A percentile compares a stretch with the other conserved stretches of the same genome.
Conservation (phyloP, 768 basidiomycete species). For the Amyloporia xantha region DNA sequence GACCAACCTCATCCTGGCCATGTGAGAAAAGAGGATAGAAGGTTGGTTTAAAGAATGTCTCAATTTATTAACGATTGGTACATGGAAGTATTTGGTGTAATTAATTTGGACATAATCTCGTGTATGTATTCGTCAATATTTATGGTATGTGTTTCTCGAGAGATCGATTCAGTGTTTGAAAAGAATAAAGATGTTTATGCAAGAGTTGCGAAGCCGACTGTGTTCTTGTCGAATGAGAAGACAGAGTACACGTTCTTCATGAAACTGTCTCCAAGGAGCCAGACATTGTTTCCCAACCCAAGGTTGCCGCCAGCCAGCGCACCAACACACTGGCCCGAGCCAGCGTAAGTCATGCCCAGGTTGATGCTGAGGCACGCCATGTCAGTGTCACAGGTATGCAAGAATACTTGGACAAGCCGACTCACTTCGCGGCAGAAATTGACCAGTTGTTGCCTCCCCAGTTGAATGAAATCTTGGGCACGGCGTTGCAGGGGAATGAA, state of each 20-base stretch:
- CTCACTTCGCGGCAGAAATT: slow-evolving; percentile 12
- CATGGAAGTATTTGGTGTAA: too few species aligned
- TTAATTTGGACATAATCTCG: too few species aligned
- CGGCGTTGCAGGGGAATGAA: slow-evolving; percentile 15
- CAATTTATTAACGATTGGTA: too few species aligned
- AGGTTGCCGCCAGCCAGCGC: slow-evolving; percentile 18
- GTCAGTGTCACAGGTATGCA: neutral
- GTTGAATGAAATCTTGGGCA: slow-evolving; percentile 13
- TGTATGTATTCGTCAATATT: too few species aligned
- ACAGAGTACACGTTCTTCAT: slow-evolving; percentile 23
- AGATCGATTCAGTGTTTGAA: too few species aligned
- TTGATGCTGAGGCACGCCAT: slow-evolving; percentile 20
- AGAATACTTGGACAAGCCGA: neutral
- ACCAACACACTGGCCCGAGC: slow-evolving; percentile 18
- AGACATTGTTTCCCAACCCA: slow-evolving; percentile 16
- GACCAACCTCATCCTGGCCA: too few species aligned
- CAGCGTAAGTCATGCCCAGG: slow-evolving; percentile 22
- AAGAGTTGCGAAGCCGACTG: slow-evolving; percentile 20
- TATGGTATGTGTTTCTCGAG: too few species aligned
- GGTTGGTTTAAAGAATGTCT: too few species aligned
- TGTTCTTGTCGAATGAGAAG: slow-evolving; percentile 19
- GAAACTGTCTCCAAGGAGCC: slow-evolving; percentile 20
- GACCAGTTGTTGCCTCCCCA: slow-evolving; percentile 18
- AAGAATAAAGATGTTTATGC: neutral
- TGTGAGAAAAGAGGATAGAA: too few species aligned